Base-by-base conservation (phyloP, 1,139 yeast species). In the Magnusiomyces magnusii region DNA sequence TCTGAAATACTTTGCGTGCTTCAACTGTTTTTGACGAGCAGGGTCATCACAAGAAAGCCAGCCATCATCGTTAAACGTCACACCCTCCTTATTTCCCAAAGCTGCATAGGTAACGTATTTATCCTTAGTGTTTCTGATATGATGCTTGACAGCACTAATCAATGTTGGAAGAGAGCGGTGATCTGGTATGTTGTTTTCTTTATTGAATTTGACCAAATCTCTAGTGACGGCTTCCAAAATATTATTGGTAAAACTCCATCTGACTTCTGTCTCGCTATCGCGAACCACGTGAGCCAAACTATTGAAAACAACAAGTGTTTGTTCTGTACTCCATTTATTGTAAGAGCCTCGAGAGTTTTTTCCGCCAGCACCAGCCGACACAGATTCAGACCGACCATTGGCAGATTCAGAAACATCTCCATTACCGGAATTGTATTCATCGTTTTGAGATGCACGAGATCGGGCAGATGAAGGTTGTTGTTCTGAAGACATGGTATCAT, bases 1-100 rank as follows among this genome's bases (percentile, higher is more conserved):
- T n/a, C 55, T 24, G 36, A 52, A 52, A 25, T 52, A 52, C 24
- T 52, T 52, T 2, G 55, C 55, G 23, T 39, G 55, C 24, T 52
- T 52, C 5, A 52, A 36, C 21, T 27, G 55, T 24, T 42, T 41
- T 39, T 39, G 31, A 13, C n/a, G n/a, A 24, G 36, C 17, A 39
- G 47, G 49, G 23, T 52, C 49, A 17, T 41, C 36, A 24, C 55
- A 52, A 17, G 24, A 23, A n/a, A 52, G 36, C 55, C 55, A 52
- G 15, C 55, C 55, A 28, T 41, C 55, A 24, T 52, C 55, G 27
- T 42, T 41, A 41, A 52, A 52, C 7, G 36, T 52, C 7, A 52
- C 55, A 13, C 55, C 55, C 7, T 52, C 36, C 34, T 52, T 13
- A 24, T n/a, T 27, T 13, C 55, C 55, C 13, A 52, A 19, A 1